Base-by-base conservation (phyloP, 2,329 filamentous ascomycete genomes). In the Epichloe uncinata region DNA sequence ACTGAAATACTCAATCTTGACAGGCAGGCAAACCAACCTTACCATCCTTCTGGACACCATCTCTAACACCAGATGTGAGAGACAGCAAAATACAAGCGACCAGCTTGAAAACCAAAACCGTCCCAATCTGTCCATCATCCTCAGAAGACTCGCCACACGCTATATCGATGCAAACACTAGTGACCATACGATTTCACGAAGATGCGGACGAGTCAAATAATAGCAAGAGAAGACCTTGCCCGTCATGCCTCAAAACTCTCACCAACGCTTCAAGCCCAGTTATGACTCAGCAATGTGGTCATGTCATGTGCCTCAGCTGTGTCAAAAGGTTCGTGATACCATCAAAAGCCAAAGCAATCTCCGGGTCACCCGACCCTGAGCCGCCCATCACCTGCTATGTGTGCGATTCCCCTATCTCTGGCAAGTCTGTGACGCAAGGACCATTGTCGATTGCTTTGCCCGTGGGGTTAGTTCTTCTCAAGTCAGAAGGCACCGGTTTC, bases 41-140 rank as follows among this genome's bases (percentile, higher is more conserved):
- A 0, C 87, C 88, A 0, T 94, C 88, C 0, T 97, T 97, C 69
- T 97, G 91, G 93, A 84, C 91, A 1, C 91, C 89, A 0, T 87
- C 85, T 0, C 77, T 91, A 51, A 94, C 86, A 0, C 88, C 88
- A 12, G 66, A 68, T 40, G 64, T 65, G 35, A 61, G 66, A 44
- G 59, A 65, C 48, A 63, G 73, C 45, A 70, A 74, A 48, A 70
- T 81, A 48, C 72, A 81, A 60, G 67, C 75, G 6, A 68, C 77
- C 38, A 67, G 67, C n/a, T 82, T 80, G 61, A 76, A 79, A 48
- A 63, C 69, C 47, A 94, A 93, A 61, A 69, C 77, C 26, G 72
- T 74, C 5, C 87, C 89, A 0, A 72, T 84, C 2, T 97, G 90
- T 58, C 90, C 90, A 0, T 84, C 82, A 0, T 87, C 87, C 12